Percentiles rank a stretch among this genome's conserved stretches.
These are phyloP conservation scores for Xylaria telfairii DNA, from an alignment of 495 filamentous ascomycete species.

Conservation along the genomic window DNA sequence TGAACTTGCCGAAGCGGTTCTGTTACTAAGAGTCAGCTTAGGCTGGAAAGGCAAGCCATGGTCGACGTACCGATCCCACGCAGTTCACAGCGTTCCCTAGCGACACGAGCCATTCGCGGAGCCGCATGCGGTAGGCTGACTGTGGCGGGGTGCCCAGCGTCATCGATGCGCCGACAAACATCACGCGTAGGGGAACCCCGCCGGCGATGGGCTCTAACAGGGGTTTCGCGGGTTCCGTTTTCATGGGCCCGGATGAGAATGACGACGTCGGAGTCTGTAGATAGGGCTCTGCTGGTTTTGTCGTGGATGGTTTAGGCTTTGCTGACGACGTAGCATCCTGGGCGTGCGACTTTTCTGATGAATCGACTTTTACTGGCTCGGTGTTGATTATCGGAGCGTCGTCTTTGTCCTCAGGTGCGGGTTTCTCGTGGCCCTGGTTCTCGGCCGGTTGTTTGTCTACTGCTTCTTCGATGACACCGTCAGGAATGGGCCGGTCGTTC, in stretches of 20 bases:
- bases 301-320: background rate
- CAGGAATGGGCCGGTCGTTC: slow-evolving; percentile 25
- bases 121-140: slow-evolving; percentile 59
- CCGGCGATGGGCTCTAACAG: slow-evolving; percentile 23
- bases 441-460: slow-evolving; percentile 3
- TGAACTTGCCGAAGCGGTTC: slow-evolving; percentile 41
- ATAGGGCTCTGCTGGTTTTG: background rate
- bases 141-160: slow-evolving; percentile 60
- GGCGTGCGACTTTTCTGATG: background rate
- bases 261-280: background rate
- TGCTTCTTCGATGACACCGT: slow-evolving; percentile 18
- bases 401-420: background rate
- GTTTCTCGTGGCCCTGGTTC: background rate
- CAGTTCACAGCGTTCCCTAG: slow-evolving; percentile 42
- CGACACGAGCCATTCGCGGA: slow-evolving; percentile 46
- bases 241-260: background rate
- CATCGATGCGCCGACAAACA: slow-evolving; percentile 66
- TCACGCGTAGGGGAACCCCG: slow-evolving; percentile 50
- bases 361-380: background rate
- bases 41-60: background rate
- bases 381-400: background rate
- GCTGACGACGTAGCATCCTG: background rate
- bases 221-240: slow-evolving; percentile 9
- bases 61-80: slow-evolving; percentile 36
- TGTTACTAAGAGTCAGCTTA: slow-evolving; percentile 26